Evolutionary conservation across 2,329 filamentous ascomycete species (phyloP), one percentile per base, ranked within the genome.

Genomic region (Penicillium sp.): DNA sequence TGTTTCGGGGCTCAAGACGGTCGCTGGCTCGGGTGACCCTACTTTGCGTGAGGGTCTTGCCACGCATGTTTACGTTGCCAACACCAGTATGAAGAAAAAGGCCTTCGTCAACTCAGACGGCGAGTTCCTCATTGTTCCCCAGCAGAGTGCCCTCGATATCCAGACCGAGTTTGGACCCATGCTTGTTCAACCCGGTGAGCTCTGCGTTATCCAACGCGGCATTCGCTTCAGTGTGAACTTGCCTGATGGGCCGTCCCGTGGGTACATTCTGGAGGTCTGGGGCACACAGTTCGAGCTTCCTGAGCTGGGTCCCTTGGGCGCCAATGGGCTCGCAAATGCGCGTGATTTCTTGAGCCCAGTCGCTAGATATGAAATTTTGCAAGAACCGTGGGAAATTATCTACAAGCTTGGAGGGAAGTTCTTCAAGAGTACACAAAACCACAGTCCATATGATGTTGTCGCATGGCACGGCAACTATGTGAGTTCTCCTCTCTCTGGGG

Each of bases 391-490:
- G 47, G 86, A 86, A 78, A 75, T 89, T 2, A 74, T 87, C 0
- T 82, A 81, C 61, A 89, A 89, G 65, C 81, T 88, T 43, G 79
- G 79, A 1, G 86, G 86, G 1, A 78, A 80, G 40, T 81, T 88
- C 36, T 88, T 86, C 64, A 76, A 74, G 21, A 84, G 81, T 51
- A 79, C 78, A 21, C 87, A 90, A 66, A 77, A 76, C 21, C 86
- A 89, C 66, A 86, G 81, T 2, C 87, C 87, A 0, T 90, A 89
- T 64, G 86, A 90, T 61, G 86, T 89, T 1, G 84, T 89, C 0
- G 86, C 85, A 2, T 89, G 87, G 86, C 86, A 89, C 61, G 86
- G 86, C n/a, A 85, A 83, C 48, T 87, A 88, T 62, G 72, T 71
- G 58, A 18, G 65, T 59, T 27, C 16, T 16, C 9, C 9, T 22